Base-by-base conservation (phyloP, 352 stramenopile species). In the Phytophthora colocasiae region DNA sequence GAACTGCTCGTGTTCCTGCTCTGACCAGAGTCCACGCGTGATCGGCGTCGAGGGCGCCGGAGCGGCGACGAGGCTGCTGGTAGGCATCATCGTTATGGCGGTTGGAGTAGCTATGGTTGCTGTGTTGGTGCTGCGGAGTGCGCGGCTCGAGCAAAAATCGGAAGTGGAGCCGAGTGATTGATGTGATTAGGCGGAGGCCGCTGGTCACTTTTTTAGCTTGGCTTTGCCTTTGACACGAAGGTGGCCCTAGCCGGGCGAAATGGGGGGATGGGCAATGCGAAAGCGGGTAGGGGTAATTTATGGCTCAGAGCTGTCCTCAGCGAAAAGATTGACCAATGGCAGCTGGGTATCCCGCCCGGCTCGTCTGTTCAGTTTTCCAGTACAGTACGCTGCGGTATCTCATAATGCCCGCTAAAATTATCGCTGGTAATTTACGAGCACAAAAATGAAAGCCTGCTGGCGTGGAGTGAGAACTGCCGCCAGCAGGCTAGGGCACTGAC, bases 1-100 rank as follows among this genome's bases (percentile, higher is more conserved):
- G 69, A 95, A 95, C 41, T 86, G 80, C 59, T 93, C 83, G 65
- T 95, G 87, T 48, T 95, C 87, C 53, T 80, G 59, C 46, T 87
- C 77, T 8, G 81, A 90, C 87, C 87, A 95, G 45, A 92, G 78
- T 19, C 85, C 85, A 53, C 80, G 78, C 17, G 80, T 87, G 46
- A 90, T 77, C 22, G 76, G 65, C 26, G 75, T 69, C 15, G 59
- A 24, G 1, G 73, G 67, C 7, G 63, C 59, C 17, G 71, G 63
- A 24, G 64, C 41, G 9, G 69, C 55, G 17, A 50, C 40, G 5
- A 77, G 38, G 50, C 48, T 61, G 40, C 27, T 71, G 3, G 51
- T 70, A 40, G 71, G 64, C 53, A 77, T 77, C 63, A 79, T 77
- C 39, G 71, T 67, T 64, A 73, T 72, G 47, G 29, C 10, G 32